Evolutionary conservation across 306 rosid species (phyloP).

Genomic region (Cicer bijugum): DNA sequence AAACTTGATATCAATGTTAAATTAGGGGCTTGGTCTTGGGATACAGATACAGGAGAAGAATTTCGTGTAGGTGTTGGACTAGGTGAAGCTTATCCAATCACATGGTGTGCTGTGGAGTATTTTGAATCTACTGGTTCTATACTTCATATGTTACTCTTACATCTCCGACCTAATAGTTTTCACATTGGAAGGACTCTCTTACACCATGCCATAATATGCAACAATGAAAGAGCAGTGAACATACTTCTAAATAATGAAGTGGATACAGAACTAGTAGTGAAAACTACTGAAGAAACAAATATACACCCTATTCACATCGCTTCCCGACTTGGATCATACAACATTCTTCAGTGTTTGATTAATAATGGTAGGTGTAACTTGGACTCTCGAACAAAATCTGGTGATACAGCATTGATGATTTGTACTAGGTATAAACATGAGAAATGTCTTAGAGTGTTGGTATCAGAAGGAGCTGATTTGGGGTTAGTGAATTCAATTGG

Average conservation of each 20-base stretch:
- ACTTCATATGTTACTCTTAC: slow-evolving; percentile 54
- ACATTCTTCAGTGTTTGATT: slow-evolving; percentile 50
- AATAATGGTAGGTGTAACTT: slow-evolving; percentile 48
- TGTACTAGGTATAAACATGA: slow-evolving; percentile 51
- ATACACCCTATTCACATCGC: slow-evolving; percentile 58
- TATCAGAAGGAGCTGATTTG: slow-evolving; percentile 64
- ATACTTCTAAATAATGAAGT: slow-evolving; percentile 48
- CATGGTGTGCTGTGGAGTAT: slow-evolving; percentile 82
- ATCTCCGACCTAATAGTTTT: slow-evolving; percentile 49
- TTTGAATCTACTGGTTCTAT: slow-evolving; percentile 68
- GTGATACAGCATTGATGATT: slow-evolving; percentile 62
- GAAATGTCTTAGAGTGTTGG: slow-evolving; percentile 58
- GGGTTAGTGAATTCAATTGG: slow-evolving; percentile 56
- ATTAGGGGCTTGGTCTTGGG: slow-evolving; percentile 80
- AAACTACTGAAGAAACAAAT: slow-evolving; percentile 48
- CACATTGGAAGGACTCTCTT: slow-evolving; percentile 68
- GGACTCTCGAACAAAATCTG: slow-evolving; percentile 54
- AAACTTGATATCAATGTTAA: slow-evolving; percentile 59
- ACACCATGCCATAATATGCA: slow-evolving; percentile 68
- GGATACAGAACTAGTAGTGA: slow-evolving; percentile 44
- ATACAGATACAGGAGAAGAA: slow-evolving; percentile 61
- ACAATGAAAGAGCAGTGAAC: slow-evolving; percentile 52
- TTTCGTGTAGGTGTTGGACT: slow-evolving; percentile 76
- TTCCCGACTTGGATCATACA: slow-evolving; percentile 48
- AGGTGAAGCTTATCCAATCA: slow-evolving; percentile 64